These are phyloP conservation scores for Apophysomyces ossiformis DNA, from an alignment of 371 early-diverging fungal species.

Conservation along the genomic window DNA sequence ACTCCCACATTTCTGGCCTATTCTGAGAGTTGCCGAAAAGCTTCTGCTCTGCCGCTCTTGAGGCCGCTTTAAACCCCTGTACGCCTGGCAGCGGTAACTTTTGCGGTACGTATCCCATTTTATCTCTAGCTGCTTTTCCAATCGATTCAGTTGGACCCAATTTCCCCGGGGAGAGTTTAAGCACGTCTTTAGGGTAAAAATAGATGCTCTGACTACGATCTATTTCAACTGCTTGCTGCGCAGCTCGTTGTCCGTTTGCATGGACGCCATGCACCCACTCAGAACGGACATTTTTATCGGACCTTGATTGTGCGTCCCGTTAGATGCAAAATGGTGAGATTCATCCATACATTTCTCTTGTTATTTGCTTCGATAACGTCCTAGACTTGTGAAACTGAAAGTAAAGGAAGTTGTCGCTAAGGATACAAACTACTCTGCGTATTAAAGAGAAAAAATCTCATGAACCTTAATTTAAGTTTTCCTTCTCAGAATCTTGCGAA, in stretches of 20 bases:
- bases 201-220: background rate
- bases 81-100: background rate
- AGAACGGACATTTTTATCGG: background rate
- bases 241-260: background rate
- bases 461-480: too few relatives aligned
- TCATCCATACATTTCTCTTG: too few relatives aligned
- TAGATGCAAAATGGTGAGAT: too few relatives aligned
- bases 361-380: too few relatives aligned
- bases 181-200: background rate
- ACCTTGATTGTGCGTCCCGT: too few relatives aligned
- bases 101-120: background rate
- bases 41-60: background rate
- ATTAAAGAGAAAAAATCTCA: too few relatives aligned
- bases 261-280: slow-evolving; percentile 4
- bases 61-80: background rate
- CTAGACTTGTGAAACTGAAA: too few relatives aligned
- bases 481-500: too few relatives aligned
- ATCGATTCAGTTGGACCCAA: background rate
- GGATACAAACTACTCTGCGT: too few relatives aligned
- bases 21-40: background rate
- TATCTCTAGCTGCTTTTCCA: background rate
- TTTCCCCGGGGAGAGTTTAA: background rate
- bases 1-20: background rate
- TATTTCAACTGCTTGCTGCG: background rate
- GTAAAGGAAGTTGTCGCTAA: too few relatives aligned